Conservation (phyloP, 805 yeast genomes). For the Soucietia sequanensis region DNA sequence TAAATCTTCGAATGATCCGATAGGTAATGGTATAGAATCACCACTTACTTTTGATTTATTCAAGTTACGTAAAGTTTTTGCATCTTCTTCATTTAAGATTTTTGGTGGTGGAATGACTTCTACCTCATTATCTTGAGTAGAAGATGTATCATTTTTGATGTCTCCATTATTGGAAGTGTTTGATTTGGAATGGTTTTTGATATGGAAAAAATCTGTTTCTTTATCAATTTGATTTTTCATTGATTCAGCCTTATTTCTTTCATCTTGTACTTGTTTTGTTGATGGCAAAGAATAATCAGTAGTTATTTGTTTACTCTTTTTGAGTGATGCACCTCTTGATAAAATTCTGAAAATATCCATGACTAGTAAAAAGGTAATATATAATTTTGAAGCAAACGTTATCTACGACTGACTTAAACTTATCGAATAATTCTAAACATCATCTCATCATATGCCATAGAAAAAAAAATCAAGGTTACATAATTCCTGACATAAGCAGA, state of each 20-base stretch:
- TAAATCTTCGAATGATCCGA: constrained; percentile 85
- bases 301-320: constrained; percentile 49
- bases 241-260: constrained; percentile 35
- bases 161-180: constrained; percentile 22
- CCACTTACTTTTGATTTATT: constrained; percentile 75
- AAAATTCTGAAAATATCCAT: constrained; percentile 91
- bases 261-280: constrained; percentile 18
- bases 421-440: no score
- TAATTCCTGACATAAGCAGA: no score
- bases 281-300: constrained; percentile 40
- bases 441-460: no score
- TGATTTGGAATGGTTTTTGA: constrained; percentile 37
- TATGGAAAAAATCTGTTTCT: constrained; percentile 83
- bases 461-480: no score
- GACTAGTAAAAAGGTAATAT: no score
- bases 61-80: constrained; percentile 55
- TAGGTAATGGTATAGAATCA: constrained; percentile 84
- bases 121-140: constrained; percentile 16
- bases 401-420: no score
- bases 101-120: constrained; percentile 38
- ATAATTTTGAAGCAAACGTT: no score
- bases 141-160: constrained; percentile 10
- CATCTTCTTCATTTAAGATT: constrained; percentile 57
- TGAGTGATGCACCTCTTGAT: constrained; percentile 80
- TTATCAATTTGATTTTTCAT: constrained; percentile 53